A percentile compares a stretch with the other conserved stretches of the same genome.
These are phyloP conservation scores for Pezicula carpinea DNA, from an alignment of 2,329 filamentous ascomycete genomes.

Conservation along the genomic window DNA sequence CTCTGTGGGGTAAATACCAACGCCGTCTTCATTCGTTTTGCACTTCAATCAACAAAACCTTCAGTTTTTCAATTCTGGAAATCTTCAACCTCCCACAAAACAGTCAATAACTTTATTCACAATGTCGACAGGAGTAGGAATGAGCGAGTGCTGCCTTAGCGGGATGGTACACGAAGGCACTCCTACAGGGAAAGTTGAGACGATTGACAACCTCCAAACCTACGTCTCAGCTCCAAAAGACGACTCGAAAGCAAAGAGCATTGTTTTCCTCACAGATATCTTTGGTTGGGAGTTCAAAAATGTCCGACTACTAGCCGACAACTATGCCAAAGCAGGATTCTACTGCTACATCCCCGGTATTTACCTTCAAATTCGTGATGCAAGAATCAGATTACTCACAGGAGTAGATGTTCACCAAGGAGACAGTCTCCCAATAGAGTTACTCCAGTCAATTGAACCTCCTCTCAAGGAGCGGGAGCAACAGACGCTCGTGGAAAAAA, in stretches of 20 bases:
- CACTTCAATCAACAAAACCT: no score
- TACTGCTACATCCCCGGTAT: constrained; percentile 37
- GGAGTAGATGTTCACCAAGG: constrained; percentile 34
- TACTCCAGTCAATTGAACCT: constrained; percentile 38
- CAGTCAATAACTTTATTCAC: constrained; percentile 3
- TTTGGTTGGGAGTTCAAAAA: constrained; percentile 45
- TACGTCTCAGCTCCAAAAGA: constrained; percentile 39
- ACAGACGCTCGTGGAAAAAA: constrained; percentile 33
- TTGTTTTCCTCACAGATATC: constrained; percentile 43
- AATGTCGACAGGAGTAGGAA: constrained; percentile 35
- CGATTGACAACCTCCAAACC: constrained; percentile 34
- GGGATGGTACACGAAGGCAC: constrained; percentile 34
- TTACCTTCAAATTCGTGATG: neutral
- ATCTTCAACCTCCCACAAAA: no score
- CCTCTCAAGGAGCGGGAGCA: constrained; percentile 33
- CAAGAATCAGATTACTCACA: neutral
- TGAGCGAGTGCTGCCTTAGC: constrained; percentile 37
- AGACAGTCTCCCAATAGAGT: constrained; percentile 34
- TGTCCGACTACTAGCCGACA: constrained; percentile 40
- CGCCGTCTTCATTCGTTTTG: no score
- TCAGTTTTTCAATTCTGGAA: no score
- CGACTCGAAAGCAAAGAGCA: constrained; percentile 35
- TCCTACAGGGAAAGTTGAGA: constrained; percentile 30
- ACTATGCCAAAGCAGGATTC: constrained; percentile 39
- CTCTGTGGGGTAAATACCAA: no score